These are phyloP conservation scores for Cercophora newfieldiana DNA, from an alignment of 495 filamentous ascomycete genomes.

Conservation along the genomic window DNA sequence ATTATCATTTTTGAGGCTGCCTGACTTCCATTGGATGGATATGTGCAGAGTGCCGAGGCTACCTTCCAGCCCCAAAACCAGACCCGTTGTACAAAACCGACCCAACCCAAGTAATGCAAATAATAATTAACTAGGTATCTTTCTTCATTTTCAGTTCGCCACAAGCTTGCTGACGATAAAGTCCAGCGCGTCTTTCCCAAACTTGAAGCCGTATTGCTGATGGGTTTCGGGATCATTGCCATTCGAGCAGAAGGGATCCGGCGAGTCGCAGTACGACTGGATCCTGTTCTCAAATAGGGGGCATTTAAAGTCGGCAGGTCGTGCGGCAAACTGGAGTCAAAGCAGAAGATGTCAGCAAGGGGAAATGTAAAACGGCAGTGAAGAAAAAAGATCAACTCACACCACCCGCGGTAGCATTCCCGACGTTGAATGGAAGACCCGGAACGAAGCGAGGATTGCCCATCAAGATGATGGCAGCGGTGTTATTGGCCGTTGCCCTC, in stretches of 20 bases:
- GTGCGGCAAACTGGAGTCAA: constrained; percentile 51
- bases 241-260: constrained; percentile 63
- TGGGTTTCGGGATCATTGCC: constrained; percentile 55
- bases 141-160: neutral
- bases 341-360: constrained; percentile 2
- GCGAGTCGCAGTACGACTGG: constrained; percentile 58
- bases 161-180: constrained; percentile 54
- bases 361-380: neutral
- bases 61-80: too few relatives aligned
- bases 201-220: constrained; percentile 57
- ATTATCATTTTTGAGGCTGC: neutral
- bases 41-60: too few relatives aligned
- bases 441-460: constrained; percentile 55
- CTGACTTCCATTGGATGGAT: neutral
- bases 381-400: constrained; percentile 41
- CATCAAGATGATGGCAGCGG: constrained; percentile 61
- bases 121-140: neutral
- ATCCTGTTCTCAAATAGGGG: constrained; percentile 51
- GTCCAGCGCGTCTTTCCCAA: constrained; percentile 51
- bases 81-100: neutral
- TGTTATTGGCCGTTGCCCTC: constrained; percentile 45
- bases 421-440: constrained; percentile 58
- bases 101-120: neutral
- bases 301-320: constrained; percentile 55
- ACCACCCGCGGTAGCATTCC: constrained; percentile 54